Percentiles rank a stretch among this genome's conserved stretches.
These are phyloP conservation scores for Aspergillus fischeri DNA, from an alignment of 2,329 filamentous ascomycete genomes.

Conservation along the genomic window DNA sequence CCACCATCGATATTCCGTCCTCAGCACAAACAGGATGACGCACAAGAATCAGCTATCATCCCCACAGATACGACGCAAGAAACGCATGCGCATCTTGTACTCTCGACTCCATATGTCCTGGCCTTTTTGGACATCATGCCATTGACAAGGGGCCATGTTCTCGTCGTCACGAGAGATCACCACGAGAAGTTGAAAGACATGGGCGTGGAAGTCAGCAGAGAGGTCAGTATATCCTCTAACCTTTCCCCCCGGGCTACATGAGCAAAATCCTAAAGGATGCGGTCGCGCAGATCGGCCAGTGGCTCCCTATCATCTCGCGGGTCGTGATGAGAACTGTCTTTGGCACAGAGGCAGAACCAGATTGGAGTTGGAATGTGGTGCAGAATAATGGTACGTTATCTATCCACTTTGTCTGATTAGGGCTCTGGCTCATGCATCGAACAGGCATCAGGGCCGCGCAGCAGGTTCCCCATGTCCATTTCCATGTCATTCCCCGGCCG, in stretches of 20 bases:
- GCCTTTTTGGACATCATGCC: slow-evolving; percentile 95
- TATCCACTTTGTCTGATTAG: slow-evolving; percentile 1
- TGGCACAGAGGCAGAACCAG: slow-evolving; percentile 16
- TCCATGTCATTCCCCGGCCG: slow-evolving; percentile 86
- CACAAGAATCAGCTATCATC: slow-evolving; percentile 17
- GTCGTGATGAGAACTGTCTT: slow-evolving; percentile 69
- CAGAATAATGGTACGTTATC: slow-evolving; percentile 72
- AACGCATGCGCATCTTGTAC: slow-evolving; percentile 53
- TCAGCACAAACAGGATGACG: slow-evolving; percentile 2
- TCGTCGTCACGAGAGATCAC: slow-evolving; percentile 75
- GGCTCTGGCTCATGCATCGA: not conserved
- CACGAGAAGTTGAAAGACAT: slow-evolving; percentile 73
- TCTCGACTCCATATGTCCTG: slow-evolving; percentile 72
- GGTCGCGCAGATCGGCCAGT: slow-evolving; percentile 39
- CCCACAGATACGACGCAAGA: slow-evolving; percentile 9
- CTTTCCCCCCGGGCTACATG: not conserved
- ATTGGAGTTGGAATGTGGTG: slow-evolving; percentile 84
- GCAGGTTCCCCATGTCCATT: slow-evolving; percentile 90
- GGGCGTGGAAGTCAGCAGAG: slow-evolving; percentile 57
- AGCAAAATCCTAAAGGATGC: not conserved
- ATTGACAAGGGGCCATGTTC: slow-evolving; percentile 74
- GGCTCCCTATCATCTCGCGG: slow-evolving; percentile 55
- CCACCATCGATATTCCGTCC: slow-evolving; percentile 22
- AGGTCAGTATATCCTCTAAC: slow-evolving; percentile 50
- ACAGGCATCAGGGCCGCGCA: slow-evolving; percentile 77